Conservation (phyloP, 148 eudicot genomes). For the Gaultheria prostrata region DNA sequence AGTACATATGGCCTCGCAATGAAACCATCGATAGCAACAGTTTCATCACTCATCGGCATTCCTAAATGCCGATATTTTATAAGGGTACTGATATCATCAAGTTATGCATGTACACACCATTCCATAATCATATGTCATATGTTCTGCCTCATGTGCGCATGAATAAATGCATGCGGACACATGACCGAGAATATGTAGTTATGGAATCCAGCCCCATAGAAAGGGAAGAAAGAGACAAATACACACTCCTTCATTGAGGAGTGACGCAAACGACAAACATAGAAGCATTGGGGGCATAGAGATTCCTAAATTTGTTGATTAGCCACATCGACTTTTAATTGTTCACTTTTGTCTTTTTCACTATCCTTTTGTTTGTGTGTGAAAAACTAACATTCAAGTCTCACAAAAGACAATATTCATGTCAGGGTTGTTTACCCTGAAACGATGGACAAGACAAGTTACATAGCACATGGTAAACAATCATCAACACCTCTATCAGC, state of each 20-base stretch:
- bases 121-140: background rate
- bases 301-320: constrained; percentile 6
- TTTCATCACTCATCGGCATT: background rate
- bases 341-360: background rate
- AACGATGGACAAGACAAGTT: background rate
- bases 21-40: background rate
- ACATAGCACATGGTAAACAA: background rate
- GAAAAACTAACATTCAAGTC: background rate
- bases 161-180: background rate
- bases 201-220: background rate
- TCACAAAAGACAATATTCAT: background rate
- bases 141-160: background rate
- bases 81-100: background rate
- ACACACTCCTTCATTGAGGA: background rate
- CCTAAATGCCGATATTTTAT: background rate
- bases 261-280: background rate
- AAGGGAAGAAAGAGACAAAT: background rate
- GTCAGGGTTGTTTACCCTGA: background rate
- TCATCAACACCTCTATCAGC: background rate
- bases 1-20: background rate
- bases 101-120: background rate
- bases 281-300: background rate
- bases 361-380: background rate
- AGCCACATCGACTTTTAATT: background rate
- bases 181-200: background rate